Evolutionary conservation across 164 flowering plant genomes (phyloP).

Genomic region (Litsea cubeba): DNA sequence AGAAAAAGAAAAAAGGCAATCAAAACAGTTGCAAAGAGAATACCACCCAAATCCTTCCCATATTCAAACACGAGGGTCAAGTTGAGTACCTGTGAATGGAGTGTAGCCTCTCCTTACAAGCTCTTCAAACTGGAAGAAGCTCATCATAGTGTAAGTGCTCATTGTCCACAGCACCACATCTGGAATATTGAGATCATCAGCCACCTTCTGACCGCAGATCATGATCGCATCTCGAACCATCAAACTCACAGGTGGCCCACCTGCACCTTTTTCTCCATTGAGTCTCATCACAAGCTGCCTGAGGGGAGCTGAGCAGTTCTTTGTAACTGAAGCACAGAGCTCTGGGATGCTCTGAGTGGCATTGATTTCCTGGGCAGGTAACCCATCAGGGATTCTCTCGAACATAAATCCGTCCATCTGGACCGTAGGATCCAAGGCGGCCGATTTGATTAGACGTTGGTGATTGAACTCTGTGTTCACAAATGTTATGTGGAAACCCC

Average conservation of each 20-base stretch:
- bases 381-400: conserved; percentile 29
- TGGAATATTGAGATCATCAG: conserved; percentile 30
- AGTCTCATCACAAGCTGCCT: neutral
- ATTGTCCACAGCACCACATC: conserved; percentile 36
- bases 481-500: conserved; percentile 30
- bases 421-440: conserved; percentile 18
- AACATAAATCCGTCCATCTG: conserved; percentile 24
- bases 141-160: conserved; percentile 29
- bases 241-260: conserved; percentile 32
- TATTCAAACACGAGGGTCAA: too few species aligned
- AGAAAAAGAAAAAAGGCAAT: too few species aligned
- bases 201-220: conserved; percentile 31
- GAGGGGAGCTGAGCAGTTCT: conserved; percentile 12
- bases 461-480: conserved; percentile 44
- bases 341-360: conserved; percentile 11
- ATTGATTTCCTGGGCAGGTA: conserved; percentile 19
- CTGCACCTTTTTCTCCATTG: neutral
- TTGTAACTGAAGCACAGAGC: neutral
- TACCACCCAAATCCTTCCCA: too few species aligned
- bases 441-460: conserved; percentile 24
- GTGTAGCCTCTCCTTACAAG: conserved; percentile 28
- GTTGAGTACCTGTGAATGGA: conserved; percentile 41
- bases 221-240: conserved; percentile 42
- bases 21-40: too few species aligned
- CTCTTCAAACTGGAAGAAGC: conserved; percentile 20